Percentiles rank a stretch among this genome's conserved stretches.
These are phyloP conservation scores for Leucocoprinus leucothites DNA, from an alignment of 768 basidiomycete species.

Conservation along the genomic window DNA sequence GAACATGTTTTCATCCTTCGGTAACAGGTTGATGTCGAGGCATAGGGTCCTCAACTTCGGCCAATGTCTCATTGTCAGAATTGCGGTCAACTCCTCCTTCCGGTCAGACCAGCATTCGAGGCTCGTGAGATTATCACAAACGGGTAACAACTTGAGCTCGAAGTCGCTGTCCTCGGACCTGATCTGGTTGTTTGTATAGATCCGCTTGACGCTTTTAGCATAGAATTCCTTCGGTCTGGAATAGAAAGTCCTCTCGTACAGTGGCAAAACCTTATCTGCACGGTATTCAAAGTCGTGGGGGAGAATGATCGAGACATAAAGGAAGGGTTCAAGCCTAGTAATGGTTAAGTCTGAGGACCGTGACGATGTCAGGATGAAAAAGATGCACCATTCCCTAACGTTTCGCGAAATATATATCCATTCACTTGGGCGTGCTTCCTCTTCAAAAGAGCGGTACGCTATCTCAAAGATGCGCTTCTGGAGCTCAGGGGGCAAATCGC, in stretches of 20 bases:
- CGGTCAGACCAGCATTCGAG: conserved; percentile 6
- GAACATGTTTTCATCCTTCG: conserved; percentile 7
- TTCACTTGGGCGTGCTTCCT: not conserved
- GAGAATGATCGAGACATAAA: not conserved
- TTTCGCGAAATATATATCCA: conserved; percentile 1
- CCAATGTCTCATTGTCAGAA: not conserved
- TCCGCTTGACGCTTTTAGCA: not conserved
- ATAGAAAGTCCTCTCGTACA: not conserved
- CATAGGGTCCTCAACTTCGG: conserved; percentile 1
- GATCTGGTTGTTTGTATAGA: conserved; percentile 3
- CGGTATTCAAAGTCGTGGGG: not conserved
- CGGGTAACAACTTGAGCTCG: not conserved
- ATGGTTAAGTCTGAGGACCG: not conserved
- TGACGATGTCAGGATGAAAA: not conserved
- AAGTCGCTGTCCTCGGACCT: not conserved
- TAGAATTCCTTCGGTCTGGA: conserved; percentile 3
- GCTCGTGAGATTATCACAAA: conserved; percentile 3
- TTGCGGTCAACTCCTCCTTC: not conserved
- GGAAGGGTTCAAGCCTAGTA: conserved; percentile 1
- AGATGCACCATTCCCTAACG: conserved; percentile 3
- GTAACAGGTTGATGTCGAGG: conserved; percentile 1
- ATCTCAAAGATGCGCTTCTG: conserved; percentile 4
- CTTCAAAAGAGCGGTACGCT: not conserved
- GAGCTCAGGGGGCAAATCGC: not conserved
- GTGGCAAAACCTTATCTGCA: not conserved